Evolutionary conservation across 208 protist genomes (phyloP), one percentile per base, ranked within the genome.

Genomic region (Crithidia bombi): DNA sequence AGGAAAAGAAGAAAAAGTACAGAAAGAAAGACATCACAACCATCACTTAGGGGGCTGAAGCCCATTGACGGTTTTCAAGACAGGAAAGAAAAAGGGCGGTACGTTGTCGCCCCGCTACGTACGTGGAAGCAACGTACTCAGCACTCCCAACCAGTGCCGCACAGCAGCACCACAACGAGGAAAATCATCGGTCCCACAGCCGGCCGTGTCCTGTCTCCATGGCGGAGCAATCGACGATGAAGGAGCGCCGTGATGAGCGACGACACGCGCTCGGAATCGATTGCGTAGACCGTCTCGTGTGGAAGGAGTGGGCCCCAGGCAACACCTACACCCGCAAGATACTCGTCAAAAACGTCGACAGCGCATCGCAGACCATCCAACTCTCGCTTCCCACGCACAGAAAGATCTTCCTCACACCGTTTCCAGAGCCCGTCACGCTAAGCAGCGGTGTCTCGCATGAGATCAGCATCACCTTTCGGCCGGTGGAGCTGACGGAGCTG

Each of bases 321-420:
- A 81, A 82, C 19, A 90, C 97, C 79, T 95, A 97, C 75, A 81
- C 75, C n/a, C 83, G 83, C 28, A 86, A 82, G 69, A 73, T 98
- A n/a, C 73, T 85, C 26, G 79, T 98, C 43, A 93, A 93, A 39
- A 98, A 98, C 75, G 21, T 93, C 21, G 87, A 90, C 46, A 54
- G 35, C 9, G 66, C 79, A 21, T 79, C 82, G 11, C 91, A 97
- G 71, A 89, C 79, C 21, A 85, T 98, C 32, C 62, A 74, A 62
- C 95, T 97, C 73, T 68, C 78, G 32, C 80, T 97, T 23, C 94
- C 96, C 3, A 55, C 83, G 69, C 75, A 77, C 56, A 87, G 79
- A 36, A 78, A 74, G 15, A 85, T 75, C 28, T 98, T 98, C 62
- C 77, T 96, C 23, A 90, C 95, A 57, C 82, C 85, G 1, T 98